phyloP scores from a whole-genome alignment of 2,329 filamentous ascomycete genomes.

The Nothophaeocryptopus gaeumannii region DNA sequence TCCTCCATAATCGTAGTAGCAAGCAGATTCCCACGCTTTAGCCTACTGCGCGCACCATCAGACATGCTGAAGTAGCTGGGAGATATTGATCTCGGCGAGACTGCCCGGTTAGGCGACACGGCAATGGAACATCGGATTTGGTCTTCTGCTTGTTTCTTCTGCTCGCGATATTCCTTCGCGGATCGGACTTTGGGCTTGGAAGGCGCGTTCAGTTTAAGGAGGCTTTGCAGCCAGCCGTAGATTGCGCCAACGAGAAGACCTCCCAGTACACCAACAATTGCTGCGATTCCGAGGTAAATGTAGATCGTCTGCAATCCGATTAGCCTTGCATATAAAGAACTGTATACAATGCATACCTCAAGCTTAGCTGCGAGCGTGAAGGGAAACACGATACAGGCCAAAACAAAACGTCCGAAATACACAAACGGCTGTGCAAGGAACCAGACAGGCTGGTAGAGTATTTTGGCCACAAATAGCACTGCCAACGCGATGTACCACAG shows the following conservation, averaged over 20 bases:
- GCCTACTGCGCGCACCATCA: slow-evolving; percentile 35
- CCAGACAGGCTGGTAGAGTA: slow-evolving; percentile 48
- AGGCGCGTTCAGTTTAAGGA: slow-evolving; percentile 24
- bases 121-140: slow-evolving; percentile 9
- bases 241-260: slow-evolving; percentile 60
- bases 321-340: background rate
- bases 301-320: slow-evolving; percentile 45
- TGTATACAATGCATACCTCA: slow-evolving; percentile 46
- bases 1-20: slow-evolving; percentile 71
- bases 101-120: slow-evolving; percentile 13
- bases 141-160: slow-evolving; percentile 28
- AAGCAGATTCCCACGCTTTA: slow-evolving; percentile 52
- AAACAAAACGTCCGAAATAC: slow-evolving; percentile 44
- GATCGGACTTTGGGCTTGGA: slow-evolving; percentile 21
- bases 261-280: slow-evolving; percentile 62
- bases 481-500: slow-evolving; percentile 39
- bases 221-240: slow-evolving; percentile 44
- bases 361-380: slow-evolving; percentile 52
- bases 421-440: slow-evolving; percentile 53
- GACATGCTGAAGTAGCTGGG: slow-evolving; percentile 27
- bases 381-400: slow-evolving; percentile 47
- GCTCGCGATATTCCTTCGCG: slow-evolving; percentile 34
- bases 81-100: slow-evolving; percentile 19
- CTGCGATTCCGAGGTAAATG: slow-evolving; percentile 64
- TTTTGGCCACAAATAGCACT: slow-evolving; percentile 43